Base-by-base conservation (phyloP, 768 basidiomycete genomes). In the Cyclocybe aegerita region DNA sequence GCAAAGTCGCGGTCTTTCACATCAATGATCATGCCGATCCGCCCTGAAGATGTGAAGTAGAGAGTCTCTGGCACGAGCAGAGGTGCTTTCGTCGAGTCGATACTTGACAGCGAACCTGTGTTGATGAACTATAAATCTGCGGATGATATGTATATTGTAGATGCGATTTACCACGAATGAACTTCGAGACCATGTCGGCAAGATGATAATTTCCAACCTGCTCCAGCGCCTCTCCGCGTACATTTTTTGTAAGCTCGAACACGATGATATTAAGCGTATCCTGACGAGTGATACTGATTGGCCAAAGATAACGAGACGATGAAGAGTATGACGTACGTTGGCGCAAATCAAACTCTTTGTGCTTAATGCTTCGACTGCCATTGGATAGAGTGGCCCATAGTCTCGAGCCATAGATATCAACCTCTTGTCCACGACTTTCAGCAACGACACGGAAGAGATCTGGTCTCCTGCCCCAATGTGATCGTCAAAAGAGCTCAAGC, bases 1-100 rank as follows among this genome's bases (percentile, higher is more conserved):
- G 84, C 74, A 7, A 82, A 61, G 7, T 70, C 62, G 30, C 78
- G 64, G 48, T 83, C 74, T 14, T 70, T 66, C 14, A 92, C 70
- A 42, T 90, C 81, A 8, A 81, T 65, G 16, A 96, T 67, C 9
- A 88, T 71, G 9, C 91, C 88, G 48, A 97, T 88, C 30, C 85
- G 79, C 4, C 93, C 93, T 2, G 85, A 80, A 1, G 86, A 76
- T 2, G 93, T 88, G 68, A 88, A 84, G 65, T 87, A 92, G 29
- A 93, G 52, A 17, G 87, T 82, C 43, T 80, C 80, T 0, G 89
- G 77, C 23, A 69, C 60, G 35, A 88, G 70, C 0, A 68, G 56
- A 4, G 68, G 52, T 46, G 73, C 72, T 1, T 69, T 66, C 7
- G 77, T 70, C 4, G 70, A 54, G 32, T 84, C 77, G 4, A 69